phyloP scores from a whole-genome alignment of 2,329 filamentous ascomycete genomes.

The Fonsecaea monophora region DNA sequence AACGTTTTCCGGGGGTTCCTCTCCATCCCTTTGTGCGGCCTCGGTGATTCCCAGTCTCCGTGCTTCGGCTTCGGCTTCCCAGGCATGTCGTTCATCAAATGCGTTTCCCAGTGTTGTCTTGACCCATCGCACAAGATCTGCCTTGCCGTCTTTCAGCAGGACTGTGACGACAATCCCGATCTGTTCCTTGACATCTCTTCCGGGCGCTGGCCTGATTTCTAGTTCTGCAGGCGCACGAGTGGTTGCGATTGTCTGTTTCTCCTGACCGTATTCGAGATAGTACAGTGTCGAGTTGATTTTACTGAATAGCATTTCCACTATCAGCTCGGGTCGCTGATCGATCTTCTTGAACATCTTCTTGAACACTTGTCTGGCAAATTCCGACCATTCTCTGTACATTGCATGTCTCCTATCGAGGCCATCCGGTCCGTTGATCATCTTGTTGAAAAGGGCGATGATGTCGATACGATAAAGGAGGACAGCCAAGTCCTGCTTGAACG shows the following conservation, averaged over 20 bases:
- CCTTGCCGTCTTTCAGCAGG: conserved; percentile 79
- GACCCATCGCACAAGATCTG: conserved; percentile 80
- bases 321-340: conserved; percentile 80
- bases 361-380: conserved; percentile 83
- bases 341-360: conserved; percentile 83
- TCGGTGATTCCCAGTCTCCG: conserved; percentile 33
- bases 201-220: conserved; percentile 76
- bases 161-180: conserved; percentile 80
- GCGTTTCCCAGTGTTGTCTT: conserved; percentile 73
- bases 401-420: conserved; percentile 70
- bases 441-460: conserved; percentile 85
- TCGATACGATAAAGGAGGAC: conserved; percentile 90
- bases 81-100: conserved; percentile 74
- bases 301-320: conserved; percentile 93
- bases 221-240: conserved; percentile 78
- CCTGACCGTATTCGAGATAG: conserved; percentile 89
- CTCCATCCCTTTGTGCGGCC: conserved; percentile 34
- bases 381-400: conserved; percentile 89
- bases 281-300: conserved; percentile 83
- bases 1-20: conserved; percentile 42
- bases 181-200: conserved; percentile 68
- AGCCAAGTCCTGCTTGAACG: conserved; percentile 92
- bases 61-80: conserved; percentile 74
- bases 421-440: conserved; percentile 88
- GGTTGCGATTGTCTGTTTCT: conserved; percentile 74